Base-by-base conservation (phyloP, 2,329 filamentous ascomycete genomes). In the Colletotrichum sp. region DNA sequence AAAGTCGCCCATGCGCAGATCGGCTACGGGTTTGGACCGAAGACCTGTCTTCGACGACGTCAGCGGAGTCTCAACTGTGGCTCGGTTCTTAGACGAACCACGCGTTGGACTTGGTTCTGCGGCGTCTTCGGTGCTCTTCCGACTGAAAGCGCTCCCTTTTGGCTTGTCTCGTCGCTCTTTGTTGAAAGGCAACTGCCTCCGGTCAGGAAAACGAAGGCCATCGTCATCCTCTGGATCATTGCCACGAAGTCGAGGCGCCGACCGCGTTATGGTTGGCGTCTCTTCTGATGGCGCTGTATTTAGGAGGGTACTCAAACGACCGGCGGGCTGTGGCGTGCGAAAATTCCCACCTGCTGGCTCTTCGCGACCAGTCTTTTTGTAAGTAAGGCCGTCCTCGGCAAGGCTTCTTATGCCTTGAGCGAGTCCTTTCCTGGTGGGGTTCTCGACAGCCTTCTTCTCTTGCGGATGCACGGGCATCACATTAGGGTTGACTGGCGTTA, bases 1-100 rank as follows among this genome's bases (percentile, higher is more conserved):
- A 87, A 98, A 98, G 84, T 98, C 94, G 15, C 92, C 90, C 1
- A 94, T 86, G 16, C 86, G 86, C 15, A 98, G 88, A 39, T 89
- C 86, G 1, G 88, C 85, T 5, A 92, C 78, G 1, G 92, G 90
- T 67, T 89, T 91, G 12, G 88, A 83, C 65, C 95, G 91, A 18
- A 95, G 88, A 2, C 87, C 21, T 10, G 32, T 87, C 74, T 78
- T 64, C 44, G 44, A 8, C 76, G 78, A 18, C 60, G 69, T 12
- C 70, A 76, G 63, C 71, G 34, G 52, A 52, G 78, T 69, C 5
- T 15, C 74, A 55, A 21, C 16, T 6, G 66, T 62, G 44, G 72
- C 60, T 34, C 57, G 65, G 63, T 55, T 67, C 34, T 49, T 57
- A 71, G 52, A 32, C 59, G 28, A 16, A 39, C 57, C 30, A 18